Evolutionary conservation across 495 filamentous ascomycete genomes (phyloP).

Genomic region (Viridothelium virens): DNA sequence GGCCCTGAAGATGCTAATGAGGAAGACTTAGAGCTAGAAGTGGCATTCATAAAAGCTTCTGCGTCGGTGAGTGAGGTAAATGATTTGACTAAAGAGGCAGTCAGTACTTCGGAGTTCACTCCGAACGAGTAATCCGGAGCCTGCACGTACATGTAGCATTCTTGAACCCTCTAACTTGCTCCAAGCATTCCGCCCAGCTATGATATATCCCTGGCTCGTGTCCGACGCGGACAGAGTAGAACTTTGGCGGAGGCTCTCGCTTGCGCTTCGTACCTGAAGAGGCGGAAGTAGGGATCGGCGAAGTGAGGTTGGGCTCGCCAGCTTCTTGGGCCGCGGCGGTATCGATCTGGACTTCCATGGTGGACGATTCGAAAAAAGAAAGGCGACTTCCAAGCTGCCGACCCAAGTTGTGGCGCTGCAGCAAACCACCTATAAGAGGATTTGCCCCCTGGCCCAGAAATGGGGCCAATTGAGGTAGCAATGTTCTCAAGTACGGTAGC

Average conservation of each 20-base stretch:
- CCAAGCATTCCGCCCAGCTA: conserved; percentile 71
- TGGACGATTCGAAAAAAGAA: neutral
- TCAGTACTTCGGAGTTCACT: neutral
- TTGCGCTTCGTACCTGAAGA: conserved; percentile 58
- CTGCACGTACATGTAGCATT: conserved; percentile 64
- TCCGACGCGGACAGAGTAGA: conserved; percentile 78
- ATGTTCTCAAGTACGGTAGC: neutral
- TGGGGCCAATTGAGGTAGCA: neutral
- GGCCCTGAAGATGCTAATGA: conserved; percentile 26
- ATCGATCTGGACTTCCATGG: neutral
- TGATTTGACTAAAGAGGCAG: conserved; percentile 58
- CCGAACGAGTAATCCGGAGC: neutral
- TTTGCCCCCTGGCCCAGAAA: neutral
- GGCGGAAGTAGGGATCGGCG: conserved; percentile 23
- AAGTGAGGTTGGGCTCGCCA: neutral
- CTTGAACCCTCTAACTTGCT: conserved; percentile 77
- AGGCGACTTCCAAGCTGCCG: neutral
- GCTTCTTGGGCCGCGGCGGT: neutral
- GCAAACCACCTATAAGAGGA: neutral
- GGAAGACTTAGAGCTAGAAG: conserved; percentile 34
- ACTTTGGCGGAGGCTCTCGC: conserved; percentile 55
- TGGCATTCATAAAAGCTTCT: conserved; percentile 62
- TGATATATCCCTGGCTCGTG: conserved; percentile 78
- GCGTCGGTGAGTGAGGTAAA: conserved; percentile 73
- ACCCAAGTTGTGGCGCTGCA: neutral